Base-by-base conservation (phyloP, 2,329 filamentous ascomycete species). In the Monosporascus sp. region DNA sequence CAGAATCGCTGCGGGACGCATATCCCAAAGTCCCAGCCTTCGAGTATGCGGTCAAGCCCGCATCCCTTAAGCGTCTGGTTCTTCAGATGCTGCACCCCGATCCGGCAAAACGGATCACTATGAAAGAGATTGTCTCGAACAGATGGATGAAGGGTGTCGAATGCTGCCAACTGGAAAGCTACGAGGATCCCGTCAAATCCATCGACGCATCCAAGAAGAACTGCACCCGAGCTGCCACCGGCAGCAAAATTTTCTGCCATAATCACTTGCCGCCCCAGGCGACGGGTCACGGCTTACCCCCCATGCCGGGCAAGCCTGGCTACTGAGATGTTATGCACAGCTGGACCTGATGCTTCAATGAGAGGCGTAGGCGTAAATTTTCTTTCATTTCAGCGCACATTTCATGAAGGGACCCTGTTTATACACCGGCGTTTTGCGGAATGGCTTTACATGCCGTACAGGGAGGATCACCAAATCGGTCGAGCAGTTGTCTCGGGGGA, bases 11-110 rank as follows among this genome's bases (percentile, higher is more conserved):
- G 43, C 71, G 76, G 49, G 75, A 75, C 15, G 81, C 85, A 52
- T 87, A 88, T 61, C 89, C 89, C 17, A 78, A 79, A 56, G 81
- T 86, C 57, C 71, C 76, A 28, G 80, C 82, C 17, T 80, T 91
- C 38, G 89, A 94, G 67, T 72, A 75, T 17, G 76, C 72, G 40
- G 74, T 91, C 58, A 85, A 85, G 62, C 85, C 87, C 31, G 81
- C 84, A 1, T 81, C 84, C 3, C 77, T 92, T 53, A 85, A 87
- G 55, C 83, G 86, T 11, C 73, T 95, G 5, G 72, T 96, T 11
- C 73, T 94, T 49, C 85, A 82, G 66, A 95, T 96, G 91, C 78
- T 96, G 35, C 85, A 96, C 68, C 90, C 91, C 0, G 75, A 91
- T 59, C 89, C 91, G 0, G 70, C 73, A 7, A 84, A 84, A 66